These are phyloP conservation scores for Heimioporus sp. DNA, from an alignment of 768 basidiomycete species.

Conservation along the genomic window DNA sequence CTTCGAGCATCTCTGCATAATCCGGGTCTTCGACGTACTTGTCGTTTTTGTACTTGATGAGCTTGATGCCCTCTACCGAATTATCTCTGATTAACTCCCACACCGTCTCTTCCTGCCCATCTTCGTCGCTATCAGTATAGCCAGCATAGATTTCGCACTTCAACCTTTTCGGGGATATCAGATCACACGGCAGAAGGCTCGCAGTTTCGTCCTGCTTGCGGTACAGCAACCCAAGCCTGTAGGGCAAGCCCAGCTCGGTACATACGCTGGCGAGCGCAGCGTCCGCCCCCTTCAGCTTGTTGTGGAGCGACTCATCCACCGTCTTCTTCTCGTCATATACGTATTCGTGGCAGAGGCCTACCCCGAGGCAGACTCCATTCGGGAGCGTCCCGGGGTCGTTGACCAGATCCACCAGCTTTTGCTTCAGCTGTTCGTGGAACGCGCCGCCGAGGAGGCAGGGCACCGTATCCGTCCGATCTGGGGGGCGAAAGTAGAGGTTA, in stretches of 20 bases:
- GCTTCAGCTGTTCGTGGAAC: background rate
- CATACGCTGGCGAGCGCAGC: slow-evolving; percentile 1
- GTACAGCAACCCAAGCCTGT: slow-evolving; percentile 2
- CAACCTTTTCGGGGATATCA: too few species aligned
- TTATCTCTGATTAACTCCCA: too few species aligned
- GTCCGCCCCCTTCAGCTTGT: slow-evolving; percentile 12
- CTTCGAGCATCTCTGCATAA: too few species aligned
- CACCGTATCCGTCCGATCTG: too few species aligned
- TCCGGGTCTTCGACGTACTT: too few species aligned
- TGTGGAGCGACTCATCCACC: background rate
- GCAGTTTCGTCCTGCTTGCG: background rate
- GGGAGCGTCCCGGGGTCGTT: slow-evolving; percentile 28
- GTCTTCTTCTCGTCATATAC: background rate
- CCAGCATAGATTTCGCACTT: too few species aligned
- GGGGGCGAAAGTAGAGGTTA: too few species aligned
- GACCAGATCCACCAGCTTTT: slow-evolving; percentile 15
- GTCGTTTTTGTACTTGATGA: too few species aligned
- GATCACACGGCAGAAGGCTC: too few species aligned
- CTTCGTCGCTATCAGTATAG: too few species aligned
- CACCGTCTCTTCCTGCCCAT: too few species aligned
- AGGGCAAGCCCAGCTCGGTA: background rate
- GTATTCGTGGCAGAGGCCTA: slow-evolving; percentile 36
- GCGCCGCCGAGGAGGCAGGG: background rate
- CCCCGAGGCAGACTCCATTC: slow-evolving; percentile 33
- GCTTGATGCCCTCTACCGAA: too few species aligned